Base-by-base conservation (phyloP, 2,329 filamentous ascomycete genomes). In the Endoconidiophora laricicola region DNA sequence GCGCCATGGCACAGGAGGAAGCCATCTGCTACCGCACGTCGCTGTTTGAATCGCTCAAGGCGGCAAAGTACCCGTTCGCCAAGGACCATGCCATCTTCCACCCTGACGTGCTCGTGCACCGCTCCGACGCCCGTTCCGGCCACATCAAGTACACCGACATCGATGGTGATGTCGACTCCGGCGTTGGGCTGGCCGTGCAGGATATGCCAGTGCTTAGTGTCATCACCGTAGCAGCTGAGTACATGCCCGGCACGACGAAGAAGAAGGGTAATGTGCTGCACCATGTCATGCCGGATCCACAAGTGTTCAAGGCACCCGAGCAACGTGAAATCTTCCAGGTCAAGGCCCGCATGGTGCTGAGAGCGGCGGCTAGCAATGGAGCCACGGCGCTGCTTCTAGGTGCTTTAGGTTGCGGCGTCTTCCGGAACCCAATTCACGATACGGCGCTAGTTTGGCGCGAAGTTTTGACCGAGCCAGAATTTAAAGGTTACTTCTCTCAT, bases 351-450 rank as follows among this genome's bases (percentile, higher is more conserved):
- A 59, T 79, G 16, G 68, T 71, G 16, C 61, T 84, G 47, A 68
- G 79, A 3, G 70, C 79, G 50, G 76, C 78, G 2, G 79, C 70
- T n/a, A 59, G 59, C 3, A 66, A 73, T 24, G 68, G 67, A 1
- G 78, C 83, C 57, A 65, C 69, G 20, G 66, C 71, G 55, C 62
- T 86, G 6, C 74, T 86, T 4, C 66, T 86, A 1, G 81, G 81
- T 0, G 80, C 81, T 0, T 59, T 86, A 46, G 81, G 81, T 0
- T 86, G 81, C 56, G 81, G 81, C 3, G 78, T 73, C 0, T 83
- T 82, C 59, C 57, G 56, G 0, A 82, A 84, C 59, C 81, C 81
- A 6, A 68, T 69, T 0, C 62, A 65, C 29, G 76, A 78, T 54
- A 74, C 85, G n/a, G 79, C 75, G 2, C 53, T 63, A 33, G 79